Evolutionary conservation across 345 rosid species (phyloP), one percentile per base, ranked within the genome.

Genomic region (Theobroma cacao): DNA sequence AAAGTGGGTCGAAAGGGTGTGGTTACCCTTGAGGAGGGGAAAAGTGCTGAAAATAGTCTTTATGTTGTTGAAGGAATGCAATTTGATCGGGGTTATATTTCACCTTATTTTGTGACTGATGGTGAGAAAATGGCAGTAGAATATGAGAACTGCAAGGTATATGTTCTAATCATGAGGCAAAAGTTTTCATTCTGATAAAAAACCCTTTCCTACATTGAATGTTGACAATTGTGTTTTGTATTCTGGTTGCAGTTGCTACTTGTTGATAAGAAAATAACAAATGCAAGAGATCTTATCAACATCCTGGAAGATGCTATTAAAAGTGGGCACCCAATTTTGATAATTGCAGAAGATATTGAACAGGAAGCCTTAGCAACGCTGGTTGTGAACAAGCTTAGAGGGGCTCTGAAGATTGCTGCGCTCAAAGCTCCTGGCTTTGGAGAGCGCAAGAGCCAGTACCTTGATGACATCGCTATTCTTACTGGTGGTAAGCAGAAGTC

Each of bases 1-100:
- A 94, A 87, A 88, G 99, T 97, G 15, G 99, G 99, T 34, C 84
- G 98, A 56, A 94, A 93, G 85, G 99, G 98, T 63, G 98, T 93
- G 75, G 95, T 97, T 56, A 97, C 98, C 24, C 95, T 97, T 67
- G 99, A 97, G 83, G 98, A 97, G 88, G 99, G 99, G 12, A 94
- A 90, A 87, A 94, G 99, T 70, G 98, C 99, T 0, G 99, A 97
- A 43, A 97, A 97, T 85, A 89, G 81, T 55, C 98, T 97, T 31
- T 97, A 97, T 83, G 98, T 94, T 26, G 99, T 97, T 43, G 99
- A 97, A 84, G 99, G 99, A 79, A 97, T 94, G 99, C 99, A 97
- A 74, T 97, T 97, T 81, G 99, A 97, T 34, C 97, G 98, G 10
- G 99, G 99, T 77, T 97, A 97, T 72, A 93, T 94, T 79, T 97